Evolutionary conservation across 768 basidiomycete genomes (phyloP).

Genomic region (Chiua virens): DNA sequence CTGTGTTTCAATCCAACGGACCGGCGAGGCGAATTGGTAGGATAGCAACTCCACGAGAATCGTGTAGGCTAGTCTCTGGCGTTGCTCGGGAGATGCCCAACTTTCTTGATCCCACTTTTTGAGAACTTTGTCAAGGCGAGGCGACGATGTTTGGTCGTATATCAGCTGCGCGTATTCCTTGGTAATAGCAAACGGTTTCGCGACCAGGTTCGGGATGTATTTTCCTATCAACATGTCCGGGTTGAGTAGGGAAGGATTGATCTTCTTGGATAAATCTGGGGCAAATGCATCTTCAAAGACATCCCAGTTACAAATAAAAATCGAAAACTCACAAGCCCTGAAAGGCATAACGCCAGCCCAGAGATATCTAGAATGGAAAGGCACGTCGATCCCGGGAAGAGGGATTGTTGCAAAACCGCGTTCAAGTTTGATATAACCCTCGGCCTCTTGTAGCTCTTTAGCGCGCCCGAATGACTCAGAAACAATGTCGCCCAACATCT

Average conservation of each 20-base stretch:
- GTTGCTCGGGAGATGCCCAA: constrained; percentile 80
- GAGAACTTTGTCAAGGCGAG: constrained; percentile 92
- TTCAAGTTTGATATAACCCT: constrained; percentile 92
- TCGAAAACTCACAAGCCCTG: constrained; percentile 78
- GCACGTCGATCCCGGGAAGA: constrained; percentile 95
- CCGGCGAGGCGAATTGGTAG: constrained; percentile 98
- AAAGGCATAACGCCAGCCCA: constrained; percentile 99
- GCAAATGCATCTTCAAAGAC: background rate
- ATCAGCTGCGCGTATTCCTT: constrained; percentile 91
- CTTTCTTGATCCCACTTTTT: constrained; percentile 89
- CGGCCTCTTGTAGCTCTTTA: constrained; percentile 71
- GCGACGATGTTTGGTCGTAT: constrained; percentile 95
- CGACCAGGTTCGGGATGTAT: constrained; percentile 97
- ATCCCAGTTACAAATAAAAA: background rate
- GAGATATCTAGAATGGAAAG: constrained; percentile 98
- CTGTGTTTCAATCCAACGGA: constrained; percentile 99
- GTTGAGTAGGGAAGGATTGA: constrained; percentile 86
- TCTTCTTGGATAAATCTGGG: constrained; percentile 94
- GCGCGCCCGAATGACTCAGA: constrained; percentile 77
- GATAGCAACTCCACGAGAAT: constrained; percentile 96
- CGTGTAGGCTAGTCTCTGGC: constrained; percentile 92
- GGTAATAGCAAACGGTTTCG: constrained; percentile 80
- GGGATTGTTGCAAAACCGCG: constrained; percentile 97
- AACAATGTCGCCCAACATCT: constrained; percentile 92
- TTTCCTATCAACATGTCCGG: constrained; percentile 93